Evolutionary conservation across 169 alveolate species (phyloP).

Genomic region (Plasmodium chabaudi): DNA sequence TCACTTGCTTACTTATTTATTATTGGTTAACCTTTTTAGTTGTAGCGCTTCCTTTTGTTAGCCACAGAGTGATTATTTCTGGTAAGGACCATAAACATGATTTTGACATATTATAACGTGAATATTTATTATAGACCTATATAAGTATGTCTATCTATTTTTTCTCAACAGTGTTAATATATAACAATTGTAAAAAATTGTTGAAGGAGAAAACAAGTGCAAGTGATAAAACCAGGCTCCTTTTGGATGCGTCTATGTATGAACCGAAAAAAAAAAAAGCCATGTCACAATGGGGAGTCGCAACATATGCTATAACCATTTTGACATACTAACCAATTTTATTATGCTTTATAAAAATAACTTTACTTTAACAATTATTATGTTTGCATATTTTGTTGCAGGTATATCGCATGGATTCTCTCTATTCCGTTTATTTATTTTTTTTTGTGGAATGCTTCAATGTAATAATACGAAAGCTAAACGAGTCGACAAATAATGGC

Average conservation of each 20-base stretch:
- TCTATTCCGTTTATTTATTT: conserved; percentile 41
- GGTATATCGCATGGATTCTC: conserved; percentile 17
- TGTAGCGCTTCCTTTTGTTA: conserved; percentile 56
- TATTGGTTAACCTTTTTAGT: conserved; percentile 24
- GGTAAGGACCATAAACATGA: conserved; percentile 6
- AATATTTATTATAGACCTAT: background rate
- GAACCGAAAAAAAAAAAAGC: background rate
- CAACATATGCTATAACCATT: no score
- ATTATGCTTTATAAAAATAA: no score
- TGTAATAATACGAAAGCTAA: background rate
- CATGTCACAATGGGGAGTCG: background rate
- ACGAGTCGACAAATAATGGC: background rate
- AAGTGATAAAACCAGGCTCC: conserved; percentile 8
- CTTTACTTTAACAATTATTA: no score
- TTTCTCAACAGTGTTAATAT: conserved; percentile 6
- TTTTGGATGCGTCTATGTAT: conserved; percentile 33
- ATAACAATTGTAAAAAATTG: conserved; percentile 38
- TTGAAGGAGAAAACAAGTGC: conserved; percentile 35
- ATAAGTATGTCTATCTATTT: background rate
- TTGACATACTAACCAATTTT: no score
- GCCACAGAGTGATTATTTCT: conserved; percentile 21
- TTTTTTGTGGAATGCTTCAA: conserved; percentile 12
- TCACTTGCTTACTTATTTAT: background rate
- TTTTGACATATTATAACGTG: background rate
- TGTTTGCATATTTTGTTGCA: background rate